Base-by-base conservation (phyloP, 768 basidiomycete species). In the Psilocybe azurescens region DNA sequence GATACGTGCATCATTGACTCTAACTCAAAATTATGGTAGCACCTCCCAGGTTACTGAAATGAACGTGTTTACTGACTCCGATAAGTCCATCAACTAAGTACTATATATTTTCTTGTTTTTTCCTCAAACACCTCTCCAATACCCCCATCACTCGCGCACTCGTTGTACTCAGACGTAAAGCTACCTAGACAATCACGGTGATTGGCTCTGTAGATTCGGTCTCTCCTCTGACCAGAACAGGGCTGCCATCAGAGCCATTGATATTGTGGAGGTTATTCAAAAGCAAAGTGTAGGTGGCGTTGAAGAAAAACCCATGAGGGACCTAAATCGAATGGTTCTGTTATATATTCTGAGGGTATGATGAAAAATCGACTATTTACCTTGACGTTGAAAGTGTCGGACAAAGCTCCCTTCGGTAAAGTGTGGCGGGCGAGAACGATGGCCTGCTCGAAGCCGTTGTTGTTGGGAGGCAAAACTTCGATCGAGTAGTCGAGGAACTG, bases 371-470 rank as follows among this genome's bases (percentile, higher is more conserved):
- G 20, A 18, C 36, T 48, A 56, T 53, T 28, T 41, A 62, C 61
- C 48, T 49, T 53, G 8, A 46, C 39, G 44, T 39, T 33, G 41
- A 62, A 58, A 14, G 30, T 16, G 16, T 62, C 61, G 7, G 56
- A 53, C 3, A 57, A 50, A 2, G 61, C 56, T 1, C 61, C 61
- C 1, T 36, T 30, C 2, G 56, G 38, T 14, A 62, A 29, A 0
- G 49, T 36, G 29, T 41, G 56, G 32, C 50, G 56, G 3, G 56
- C 56, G 7, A 62, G 56, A 0, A 62, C 56, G 6, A 62, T 62
- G 14, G 56, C 52, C 2, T 48, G 51, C 52, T 62, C 61, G 28
- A 58, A 56, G 0, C 61, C 61, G 56, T 62, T 62, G 46, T 62
- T 62, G 30, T 51, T n/a, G 29, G 39, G 7, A 5, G 56, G 28